Evolutionary conservation across 2,329 filamentous ascomycete genomes (phyloP).

Genomic region (Leptographium lundbergii): DNA sequence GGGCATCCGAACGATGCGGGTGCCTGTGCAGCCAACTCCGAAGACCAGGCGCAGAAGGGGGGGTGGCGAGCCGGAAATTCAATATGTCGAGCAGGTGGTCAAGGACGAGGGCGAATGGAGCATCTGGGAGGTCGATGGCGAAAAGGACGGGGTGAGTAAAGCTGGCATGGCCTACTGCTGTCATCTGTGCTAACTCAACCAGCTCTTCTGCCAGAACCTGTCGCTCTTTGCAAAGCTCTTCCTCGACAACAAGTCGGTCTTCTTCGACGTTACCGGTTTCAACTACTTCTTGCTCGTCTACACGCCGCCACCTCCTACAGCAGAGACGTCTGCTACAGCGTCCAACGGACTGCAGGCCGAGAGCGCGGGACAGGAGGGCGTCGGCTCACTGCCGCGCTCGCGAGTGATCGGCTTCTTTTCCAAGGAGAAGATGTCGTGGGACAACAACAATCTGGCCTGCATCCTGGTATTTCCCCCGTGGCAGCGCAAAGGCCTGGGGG

Average conservation of each 20-base stretch:
- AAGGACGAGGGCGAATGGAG: constrained; percentile 61
- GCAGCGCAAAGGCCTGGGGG: constrained; percentile 80
- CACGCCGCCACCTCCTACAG: constrained; percentile 32
- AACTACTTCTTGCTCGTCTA: constrained; percentile 88
- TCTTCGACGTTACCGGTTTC: constrained; percentile 91
- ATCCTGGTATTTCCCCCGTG: constrained; percentile 94
- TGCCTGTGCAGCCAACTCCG: constrained; percentile 19
- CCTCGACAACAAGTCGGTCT: constrained; percentile 95
- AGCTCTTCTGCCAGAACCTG: constrained; percentile 87
- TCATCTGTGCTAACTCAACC: constrained; percentile 1
- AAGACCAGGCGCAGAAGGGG: constrained; percentile 25
- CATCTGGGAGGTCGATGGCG: constrained; percentile 88
- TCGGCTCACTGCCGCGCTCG: constrained; percentile 4
- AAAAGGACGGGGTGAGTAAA: constrained; percentile 55
- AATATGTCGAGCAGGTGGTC: constrained; percentile 30
- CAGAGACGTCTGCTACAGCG: neutral
- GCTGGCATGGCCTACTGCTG: neutral
- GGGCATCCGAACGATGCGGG: constrained; percentile 27
- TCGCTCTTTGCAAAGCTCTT: constrained; percentile 96
- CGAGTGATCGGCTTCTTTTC: constrained; percentile 88
- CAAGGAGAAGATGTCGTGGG: constrained; percentile 98
- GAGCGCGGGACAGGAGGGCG: neutral
- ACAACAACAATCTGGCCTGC: constrained; percentile 94
- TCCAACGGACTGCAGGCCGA: neutral
- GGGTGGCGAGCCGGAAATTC: constrained; percentile 16